Evolutionary conservation across 2,329 filamentous ascomycete species (phyloP), one percentile per base, ranked within the genome.

Genomic region (Lecanicillium sp.): DNA sequence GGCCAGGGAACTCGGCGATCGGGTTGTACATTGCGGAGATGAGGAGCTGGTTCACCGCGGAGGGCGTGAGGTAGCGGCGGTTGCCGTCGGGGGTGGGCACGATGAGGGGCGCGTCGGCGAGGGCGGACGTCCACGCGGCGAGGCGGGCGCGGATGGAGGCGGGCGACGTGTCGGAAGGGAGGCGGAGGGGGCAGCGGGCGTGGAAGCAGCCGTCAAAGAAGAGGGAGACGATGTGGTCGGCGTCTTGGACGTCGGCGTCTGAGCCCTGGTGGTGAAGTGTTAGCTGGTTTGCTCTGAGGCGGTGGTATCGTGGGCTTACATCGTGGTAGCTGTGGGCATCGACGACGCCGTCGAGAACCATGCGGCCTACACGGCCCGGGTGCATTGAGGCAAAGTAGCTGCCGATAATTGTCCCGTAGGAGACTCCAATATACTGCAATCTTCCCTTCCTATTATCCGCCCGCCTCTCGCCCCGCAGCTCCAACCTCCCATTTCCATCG

Each of bases 341-440:
- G 17, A 57, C 42, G 26, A 60, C 53, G 19, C 58, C 59, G 8
- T 60, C 58, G 2, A 60, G 48, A 14, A 60, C 26, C 46, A 60
- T 50, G 9, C 56, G 52, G 5, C 38, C 44, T 2, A 60, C 37
- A 6, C 51, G 51, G 30, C 55, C 53, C 5, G 58, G 56, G 17
- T 57, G 52, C 58, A 67, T 59, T 6, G 59, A 56, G 6, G 64
- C 63, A 43, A 65, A 65, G 2, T 58, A 63, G 17, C 49, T 46
- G 7, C 67, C 66, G 9, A 68, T 46, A 11, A 63, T 47, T 2
- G 60, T 63, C 11, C 65, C 65, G 44, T 68, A 68, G 20, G 41
- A 44, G 20, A 44, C 14, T 11, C 41, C 41, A 9, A 44, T 24
- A 20, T 36, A 44, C 30, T 44, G 29, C 19, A 44, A n/a, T 15